Evolutionary conservation across 2,329 filamentous ascomycete species (phyloP).

Genomic region (Arachnomyces sp.): DNA sequence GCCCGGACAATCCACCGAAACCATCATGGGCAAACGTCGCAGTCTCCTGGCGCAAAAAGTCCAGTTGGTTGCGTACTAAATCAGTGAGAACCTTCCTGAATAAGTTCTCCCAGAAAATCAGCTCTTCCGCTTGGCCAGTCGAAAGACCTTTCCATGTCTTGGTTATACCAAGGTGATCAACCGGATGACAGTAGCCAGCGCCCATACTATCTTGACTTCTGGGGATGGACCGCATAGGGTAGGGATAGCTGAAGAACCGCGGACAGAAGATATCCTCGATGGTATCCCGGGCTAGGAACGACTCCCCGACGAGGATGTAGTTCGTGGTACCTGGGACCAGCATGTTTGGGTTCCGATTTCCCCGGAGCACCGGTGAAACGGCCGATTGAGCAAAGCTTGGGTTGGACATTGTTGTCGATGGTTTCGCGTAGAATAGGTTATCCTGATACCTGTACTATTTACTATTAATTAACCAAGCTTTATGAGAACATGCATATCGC

Average conservation of each 20-base stretch:
- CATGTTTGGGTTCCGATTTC: too few species aligned
- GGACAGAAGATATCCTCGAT: conserved; percentile 8
- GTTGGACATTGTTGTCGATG: too few species aligned
- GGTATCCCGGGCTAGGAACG: conserved; percentile 3
- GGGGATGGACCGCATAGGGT: neutral
- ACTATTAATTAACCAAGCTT: too few species aligned
- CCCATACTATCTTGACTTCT: too few species aligned
- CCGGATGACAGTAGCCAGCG: too few species aligned
- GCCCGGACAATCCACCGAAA: neutral
- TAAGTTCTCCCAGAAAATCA: conserved; percentile 13
- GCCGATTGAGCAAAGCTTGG: too few species aligned
- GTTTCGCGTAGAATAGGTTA: too few species aligned
- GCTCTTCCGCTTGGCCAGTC: conserved; percentile 12
- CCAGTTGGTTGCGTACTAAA: conserved; percentile 11
- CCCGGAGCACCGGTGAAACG: too few species aligned
- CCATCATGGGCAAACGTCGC: neutral
- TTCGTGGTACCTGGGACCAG: too few species aligned
- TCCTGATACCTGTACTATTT: too few species aligned
- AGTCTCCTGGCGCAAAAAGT: conserved; percentile 3
- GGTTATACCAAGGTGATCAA: conserved; percentile 7
- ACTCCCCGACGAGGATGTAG: neutral
- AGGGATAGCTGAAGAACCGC: conserved; percentile 1
- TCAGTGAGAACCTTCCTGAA: conserved; percentile 12
- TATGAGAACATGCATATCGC: too few species aligned
- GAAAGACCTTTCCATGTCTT: conserved; percentile 17